Base-by-base conservation (phyloP, 106 monocot species). In the Vanilla planifolia region DNA sequence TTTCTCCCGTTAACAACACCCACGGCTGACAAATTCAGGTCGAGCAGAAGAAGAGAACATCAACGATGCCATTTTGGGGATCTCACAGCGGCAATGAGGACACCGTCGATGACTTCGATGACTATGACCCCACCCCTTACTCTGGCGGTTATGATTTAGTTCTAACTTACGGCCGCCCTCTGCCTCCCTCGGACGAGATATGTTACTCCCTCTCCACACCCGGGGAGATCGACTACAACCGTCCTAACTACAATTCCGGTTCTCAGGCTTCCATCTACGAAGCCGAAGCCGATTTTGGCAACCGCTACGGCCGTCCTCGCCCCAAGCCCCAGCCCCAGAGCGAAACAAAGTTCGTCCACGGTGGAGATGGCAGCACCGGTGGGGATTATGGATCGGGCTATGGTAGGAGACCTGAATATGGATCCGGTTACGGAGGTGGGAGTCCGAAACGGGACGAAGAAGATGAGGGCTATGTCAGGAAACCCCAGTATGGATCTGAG, bases 41-140 rank as follows among this genome's bases (percentile, higher is more conserved):
- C n/a, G n/a, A n/a, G 15, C 4, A 27, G 27, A 10, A 27, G 8
- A 1, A 40, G 44, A 29, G 6, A 30, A n/a, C 8, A 65, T 25
- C 42, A 8, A 24, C 63, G 29, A 76, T 72, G 81, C 39, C 79
- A 55, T 66, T 41, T 51, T 68, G 51, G 55, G 55, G 59, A 35
- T 33, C 46, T 43, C 19, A 29, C 14, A 30, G 61, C 26, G 23
- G 52, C 1, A 30, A 10, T 48, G 74, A 80, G 17, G 76, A 73
- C 7, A 63, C 34, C 19, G 70, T 69, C 8, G 83, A 78, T 26
- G 89, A 83, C 68, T 86, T 83, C 83, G 89, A 86, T 53, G 79
- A 83, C 40, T 95, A 71, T 77, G 95, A 95, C 50, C 78, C 86
- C 3, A 95, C 95, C 14, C 95, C 95, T 10, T 95, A 95, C 61